Base-by-base conservation (phyloP, 2,329 filamentous ascomycete genomes). In the Ascochyta clinopodiicola region DNA sequence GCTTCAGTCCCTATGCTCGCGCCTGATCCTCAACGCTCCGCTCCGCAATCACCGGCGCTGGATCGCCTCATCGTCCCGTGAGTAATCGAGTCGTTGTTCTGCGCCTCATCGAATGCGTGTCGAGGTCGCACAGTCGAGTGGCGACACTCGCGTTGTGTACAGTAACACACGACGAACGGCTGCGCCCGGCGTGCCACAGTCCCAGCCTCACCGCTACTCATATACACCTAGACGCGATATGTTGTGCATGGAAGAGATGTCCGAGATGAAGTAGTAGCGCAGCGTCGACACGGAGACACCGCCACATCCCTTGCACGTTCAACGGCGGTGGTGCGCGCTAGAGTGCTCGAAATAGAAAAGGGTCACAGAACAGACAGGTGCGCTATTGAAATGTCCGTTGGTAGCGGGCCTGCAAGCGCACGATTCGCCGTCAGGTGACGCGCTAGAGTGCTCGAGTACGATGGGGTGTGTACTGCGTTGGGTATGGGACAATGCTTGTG, bases 271-370 rank as follows among this genome's bases (percentile, higher is more conserved):
- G 48, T 51, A 9, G 48, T 27, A 51, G 48, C 42, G 42, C 21
- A 39, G 27, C 32, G 24, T 51, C 42, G 35, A 36, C 27, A 34
- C 48, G 3, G 29, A 38, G 44, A 42, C 52, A 51, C 52, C 46
- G 52, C 52, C 52, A 43, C 52, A 45, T 47, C 32, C 51, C 51
- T 53, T 47, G 51, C 44, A 47, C 31, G 51, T 53, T 54, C 36
- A 43, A 51, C 52, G 46, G 46, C 17, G 15, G 6, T 21, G 36
- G 19, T 17, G 35, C 24, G 29, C 40, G 46, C 52, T 51, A 48
- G 24, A 2, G 4, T 19, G 44, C 44, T 31, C 38, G 44, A 54
- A 54, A 54, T 48, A 48, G 44, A 48, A 53, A 38, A 44, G 44
- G 44, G 51, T 47, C 38, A 9, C 36, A 34, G 48, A 19, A 22